Evolutionary conservation across 1,139 yeast species (phyloP), one percentile per base, ranked within the genome.

Genomic region (Yamadazyma dushanensis): DNA sequence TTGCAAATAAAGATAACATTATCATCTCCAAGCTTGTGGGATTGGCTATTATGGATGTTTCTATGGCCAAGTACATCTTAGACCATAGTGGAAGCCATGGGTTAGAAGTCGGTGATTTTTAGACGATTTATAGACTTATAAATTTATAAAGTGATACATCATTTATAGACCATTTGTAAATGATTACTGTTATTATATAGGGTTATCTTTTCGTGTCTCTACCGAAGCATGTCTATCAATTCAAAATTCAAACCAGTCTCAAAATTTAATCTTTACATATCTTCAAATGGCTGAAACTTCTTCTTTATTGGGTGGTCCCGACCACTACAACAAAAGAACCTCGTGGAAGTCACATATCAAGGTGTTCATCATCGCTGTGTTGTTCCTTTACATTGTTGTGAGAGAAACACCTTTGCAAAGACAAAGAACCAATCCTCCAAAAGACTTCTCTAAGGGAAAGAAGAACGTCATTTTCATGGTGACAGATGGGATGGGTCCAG

Each of bases 401-500:
- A 24, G 29, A 20, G 31, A 29, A 25, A 29, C 21, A 16, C 33
- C 30, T 3, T 14, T 16, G 8, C 22, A 29, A n/a, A 11, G 20
- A 11, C 25, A 7, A 11, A 24, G 20, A 31, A 10, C 16, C 5
- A 16, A 11, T 6, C n/a, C 13, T 5, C 20, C 9, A 9, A 16
- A 22, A 5, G 27, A 27, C 48, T 23, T 50, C 31, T 15, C 37
- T 14, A 22, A 32, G 3, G 29, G 35, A 4, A 46, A 47, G 38
- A 62, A 61, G 45, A 86, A 87, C 50, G 73, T 87, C 37, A 83
- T 87, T 29, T 83, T 87, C 64, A 79, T 87, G 76, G 94, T 87
- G 13, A 81, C 94, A 3, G 96, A 87, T 55, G 96, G 96, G 14
- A 86, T 87, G 84, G 96, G 96, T 0, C 95, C 95, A 2, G 83